Evolutionary conservation across 257 asterid species (phyloP), one percentile per base, ranked within the genome.

Genomic region (Handroanthus guayacan): DNA sequence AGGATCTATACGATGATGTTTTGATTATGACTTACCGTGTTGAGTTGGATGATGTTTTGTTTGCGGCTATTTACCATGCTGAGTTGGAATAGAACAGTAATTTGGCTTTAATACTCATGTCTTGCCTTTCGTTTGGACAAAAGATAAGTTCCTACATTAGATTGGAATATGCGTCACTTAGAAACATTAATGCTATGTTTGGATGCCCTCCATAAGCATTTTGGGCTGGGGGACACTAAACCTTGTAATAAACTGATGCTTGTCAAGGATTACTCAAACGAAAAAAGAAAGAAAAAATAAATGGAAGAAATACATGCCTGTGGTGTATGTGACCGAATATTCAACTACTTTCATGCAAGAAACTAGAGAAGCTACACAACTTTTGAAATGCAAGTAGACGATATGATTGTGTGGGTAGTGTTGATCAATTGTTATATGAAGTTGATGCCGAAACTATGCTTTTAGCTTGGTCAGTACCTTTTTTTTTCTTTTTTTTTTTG

Each of bases 401-500:
- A 6, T 48, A 31, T 43, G 16, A 25, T 47, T 61, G 51, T 38
- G 51, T 45, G 55, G 38, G 48, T 17, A 47, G 3, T 62, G 50
- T 55, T 37, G 55, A 37, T 44, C 31, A 6, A 60, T 14, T 43
- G 13, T 41, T 38, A 38, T 18, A 43, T 67, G n/a, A 20, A n/a
- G 5, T 67, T 67, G 38, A 67, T 45, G 20, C n/a, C 13, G 60
- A 45, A 67, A 47, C 14, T 67, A 37, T 67, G 5, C 55, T 43
- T 61, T 64, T 5, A 14, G 0, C 37, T 39, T 25, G 31, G 45
- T 41, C 45, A 41, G 10, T 11, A 47, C 31, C 31, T 25, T 25
- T 25, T 25, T 25, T 25, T 25, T 25, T 25, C 1, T 25, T 25
- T 25, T 25, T 25, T 25, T 25, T 25, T 25, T 25, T 0, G 31